Conservation (phyloP, 331 rosid species). For the Malus hybrid region DNA sequence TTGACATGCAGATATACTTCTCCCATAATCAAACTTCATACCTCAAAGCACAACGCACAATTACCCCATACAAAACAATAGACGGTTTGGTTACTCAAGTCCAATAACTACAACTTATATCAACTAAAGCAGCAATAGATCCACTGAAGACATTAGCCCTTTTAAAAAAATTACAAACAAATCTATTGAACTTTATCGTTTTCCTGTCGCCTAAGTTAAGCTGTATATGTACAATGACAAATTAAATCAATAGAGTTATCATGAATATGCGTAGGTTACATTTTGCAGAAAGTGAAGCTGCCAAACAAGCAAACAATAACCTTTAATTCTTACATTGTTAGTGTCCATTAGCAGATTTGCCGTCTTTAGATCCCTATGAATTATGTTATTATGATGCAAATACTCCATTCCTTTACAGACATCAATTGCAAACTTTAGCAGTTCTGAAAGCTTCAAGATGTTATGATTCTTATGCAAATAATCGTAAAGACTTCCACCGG, state of each 20-base stretch:
- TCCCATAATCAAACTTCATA: not conserved
- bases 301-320: not conserved
- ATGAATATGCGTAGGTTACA: not conserved
- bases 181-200: not conserved
- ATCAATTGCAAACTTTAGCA: constrained; percentile 83
- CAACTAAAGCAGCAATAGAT: not conserved
- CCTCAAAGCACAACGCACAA: not conserved
- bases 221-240: not conserved
- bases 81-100: not conserved
- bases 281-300: not conserved
- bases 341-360: constrained; percentile 93
- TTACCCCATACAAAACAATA: not conserved
- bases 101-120: not conserved
- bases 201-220: not conserved
- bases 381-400: constrained; percentile 74
- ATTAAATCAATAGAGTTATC: not conserved
- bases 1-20: not conserved
- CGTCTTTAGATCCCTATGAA: constrained; percentile 95
- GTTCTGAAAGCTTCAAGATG: constrained; percentile 60
- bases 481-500: constrained; percentile 95
- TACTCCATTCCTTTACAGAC: constrained; percentile 97
- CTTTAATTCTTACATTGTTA: constrained; percentile 59
- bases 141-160: not conserved
- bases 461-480: constrained; percentile 89
- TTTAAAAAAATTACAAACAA: not conserved